Percentiles rank a stretch among this genome's conserved stretches.
Conservation (phyloP, 2,329 filamentous ascomycete species). For the Rhinocladiella mackenziei region DNA sequence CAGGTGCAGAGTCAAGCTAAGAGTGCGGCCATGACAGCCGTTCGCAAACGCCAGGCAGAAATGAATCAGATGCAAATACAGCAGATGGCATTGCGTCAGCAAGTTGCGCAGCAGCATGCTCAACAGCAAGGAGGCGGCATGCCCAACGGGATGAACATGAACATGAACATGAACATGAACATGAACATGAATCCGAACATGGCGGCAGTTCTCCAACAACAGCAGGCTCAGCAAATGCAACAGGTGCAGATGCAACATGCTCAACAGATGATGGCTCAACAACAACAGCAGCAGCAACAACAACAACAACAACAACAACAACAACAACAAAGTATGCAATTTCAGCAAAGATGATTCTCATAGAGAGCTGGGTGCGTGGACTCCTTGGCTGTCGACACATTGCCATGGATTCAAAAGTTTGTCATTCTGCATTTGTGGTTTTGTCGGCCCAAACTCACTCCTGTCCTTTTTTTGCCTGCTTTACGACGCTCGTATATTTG, state of each 20-base stretch:
- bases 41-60: slow-evolving; percentile 18
- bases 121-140: slow-evolving; percentile 21
- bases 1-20: slow-evolving; percentile 21
- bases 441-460: too few relatives aligned
- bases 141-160: slow-evolving; percentile 23
- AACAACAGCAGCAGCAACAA: slow-evolving; percentile 23
- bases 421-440: too few relatives aligned
- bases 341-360: slow-evolving; percentile 18
- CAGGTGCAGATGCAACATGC: slow-evolving; percentile 28
- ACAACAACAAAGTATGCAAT: slow-evolving; percentile 21
- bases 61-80: slow-evolving; percentile 12
- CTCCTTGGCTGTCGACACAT: too few relatives aligned
- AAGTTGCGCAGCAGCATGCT: slow-evolving; percentile 15
- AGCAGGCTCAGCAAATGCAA: slow-evolving; percentile 29
- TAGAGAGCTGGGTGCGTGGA: too few relatives aligned
- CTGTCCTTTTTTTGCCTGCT: too few relatives aligned
- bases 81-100: slow-evolving; percentile 14
- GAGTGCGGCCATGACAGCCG: slow-evolving; percentile 13
- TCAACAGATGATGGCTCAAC: slow-evolving; percentile 25
- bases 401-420: too few relatives aligned
- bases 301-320: slow-evolving; percentile 18
- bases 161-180: too few relatives aligned
- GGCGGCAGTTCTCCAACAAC: slow-evolving; percentile 24
- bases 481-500: too few relatives aligned
- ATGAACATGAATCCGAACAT: slow-evolving; percentile 25